Conservation (phyloP, 805 yeast species). For the Kazachstania martiniae region DNA sequence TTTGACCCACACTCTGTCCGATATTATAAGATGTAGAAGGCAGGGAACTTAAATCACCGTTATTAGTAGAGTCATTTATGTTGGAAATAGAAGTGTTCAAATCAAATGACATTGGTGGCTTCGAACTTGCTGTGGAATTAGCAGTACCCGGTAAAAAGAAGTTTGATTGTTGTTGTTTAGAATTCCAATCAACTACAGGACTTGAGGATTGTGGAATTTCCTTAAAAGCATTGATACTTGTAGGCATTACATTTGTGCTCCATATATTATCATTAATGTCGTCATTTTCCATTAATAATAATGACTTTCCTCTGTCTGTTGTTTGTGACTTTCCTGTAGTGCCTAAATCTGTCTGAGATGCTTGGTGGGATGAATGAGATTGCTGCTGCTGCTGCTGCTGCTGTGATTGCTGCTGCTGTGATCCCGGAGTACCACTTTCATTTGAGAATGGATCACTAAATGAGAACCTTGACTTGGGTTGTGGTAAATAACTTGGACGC, state of each 20-base stretch:
- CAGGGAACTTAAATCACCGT: too few relatives aligned
- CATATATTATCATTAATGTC: slow-evolving; percentile 28
- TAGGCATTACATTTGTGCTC: slow-evolving; percentile 25
- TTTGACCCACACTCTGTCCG: too few relatives aligned
- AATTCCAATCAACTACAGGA: slow-evolving; percentile 24
- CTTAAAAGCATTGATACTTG: slow-evolving; percentile 21
- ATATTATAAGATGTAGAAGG: not conserved
- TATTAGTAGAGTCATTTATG: too few relatives aligned
- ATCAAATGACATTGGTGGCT: not conserved
- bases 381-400: not conserved
- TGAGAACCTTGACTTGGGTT: slow-evolving; percentile 56
- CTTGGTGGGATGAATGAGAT: slow-evolving; percentile 2
- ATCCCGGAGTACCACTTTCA: slow-evolving; percentile 12
- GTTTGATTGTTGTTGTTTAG: slow-evolving; percentile 8
- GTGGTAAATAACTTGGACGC: slow-evolving; percentile 39
- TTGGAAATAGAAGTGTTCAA: not conserved
- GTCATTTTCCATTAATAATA: slow-evolving; percentile 32
- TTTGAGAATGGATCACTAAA: slow-evolving; percentile 54
- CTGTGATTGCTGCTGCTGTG: not conserved
- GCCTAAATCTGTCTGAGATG: slow-evolving; percentile 7
- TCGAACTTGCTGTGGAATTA: not conserved
- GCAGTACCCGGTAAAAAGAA: slow-evolving; percentile 6
- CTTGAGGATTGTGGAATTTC: slow-evolving; percentile 22
- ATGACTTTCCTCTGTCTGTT: slow-evolving; percentile 32
- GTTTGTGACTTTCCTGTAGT: slow-evolving; percentile 6